Percentiles rank a stretch among this genome's conserved stretches.
Evolutionary conservation across 306 rosid genomes (phyloP).

Genomic region (Cicer pinnatifidum): DNA sequence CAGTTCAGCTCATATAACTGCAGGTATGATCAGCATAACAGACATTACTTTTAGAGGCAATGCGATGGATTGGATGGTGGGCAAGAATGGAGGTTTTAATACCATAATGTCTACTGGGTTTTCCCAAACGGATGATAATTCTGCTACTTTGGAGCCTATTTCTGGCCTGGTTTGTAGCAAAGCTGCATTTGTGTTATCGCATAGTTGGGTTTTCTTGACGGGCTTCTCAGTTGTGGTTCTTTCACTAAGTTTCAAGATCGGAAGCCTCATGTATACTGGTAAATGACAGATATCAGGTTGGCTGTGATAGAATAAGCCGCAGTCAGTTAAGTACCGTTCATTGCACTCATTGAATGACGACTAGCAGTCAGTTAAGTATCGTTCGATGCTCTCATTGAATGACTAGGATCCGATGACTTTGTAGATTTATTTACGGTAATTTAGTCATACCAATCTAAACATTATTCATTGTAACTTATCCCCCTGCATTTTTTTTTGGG

Average conservation of each 20-base stretch:
- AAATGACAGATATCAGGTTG: conserved; percentile 39
- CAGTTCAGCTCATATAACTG: conserved; percentile 65
- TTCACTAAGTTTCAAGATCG: conserved; percentile 70
- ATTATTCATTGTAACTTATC: conserved; percentile 44
- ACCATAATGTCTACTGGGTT: conserved; percentile 52
- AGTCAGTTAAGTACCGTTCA: conserved; percentile 27
- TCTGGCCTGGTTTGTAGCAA: conserved; percentile 57
- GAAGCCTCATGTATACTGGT: conserved; percentile 62
- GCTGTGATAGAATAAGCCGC: conserved; percentile 25
- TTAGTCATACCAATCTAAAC: conserved; percentile 46
- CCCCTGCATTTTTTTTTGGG: neutral
- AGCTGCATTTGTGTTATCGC: conserved; percentile 60
- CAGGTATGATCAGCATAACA: conserved; percentile 84
- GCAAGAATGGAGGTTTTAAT: conserved; percentile 67
- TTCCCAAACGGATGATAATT: conserved; percentile 42
- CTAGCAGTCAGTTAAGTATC: conserved; percentile 23
- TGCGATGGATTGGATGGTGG: conserved; percentile 58
- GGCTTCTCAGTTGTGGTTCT: conserved; percentile 71
- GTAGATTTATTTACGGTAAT: conserved; percentile 44
- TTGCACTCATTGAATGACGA: conserved; percentile 36
- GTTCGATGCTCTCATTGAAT: conserved; percentile 35
- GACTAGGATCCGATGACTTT: conserved; percentile 37
- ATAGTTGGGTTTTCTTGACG: conserved; percentile 69
- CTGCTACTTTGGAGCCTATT: conserved; percentile 52
- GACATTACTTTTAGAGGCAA: conserved; percentile 56